Percentiles rank a stretch among this genome's conserved stretches.
Conservation (phyloP, 2,329 filamentous ascomycete species). For the Neonectria punicea region DNA sequence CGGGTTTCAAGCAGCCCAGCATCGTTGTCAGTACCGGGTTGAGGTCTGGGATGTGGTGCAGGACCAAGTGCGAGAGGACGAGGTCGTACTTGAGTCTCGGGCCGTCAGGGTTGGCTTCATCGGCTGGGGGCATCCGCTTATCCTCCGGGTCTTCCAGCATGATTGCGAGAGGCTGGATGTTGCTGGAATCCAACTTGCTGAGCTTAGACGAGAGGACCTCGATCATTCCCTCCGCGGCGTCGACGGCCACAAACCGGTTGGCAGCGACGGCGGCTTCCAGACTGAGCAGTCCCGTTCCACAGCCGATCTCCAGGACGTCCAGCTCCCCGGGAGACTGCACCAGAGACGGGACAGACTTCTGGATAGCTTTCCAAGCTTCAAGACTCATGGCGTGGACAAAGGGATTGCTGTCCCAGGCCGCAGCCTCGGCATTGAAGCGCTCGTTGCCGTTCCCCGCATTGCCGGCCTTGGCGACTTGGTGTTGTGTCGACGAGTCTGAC, state of each 20-base stretch:
- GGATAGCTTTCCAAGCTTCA: conserved; percentile 37
- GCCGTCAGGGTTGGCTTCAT: conserved; percentile 41
- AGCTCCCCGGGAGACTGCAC: not conserved
- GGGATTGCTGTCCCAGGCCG: conserved; percentile 64
- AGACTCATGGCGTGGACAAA: conserved; percentile 59
- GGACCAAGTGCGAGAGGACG: conserved; percentile 62
- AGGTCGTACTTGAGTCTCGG: conserved; percentile 59
- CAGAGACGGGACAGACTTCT: conserved; percentile 42
- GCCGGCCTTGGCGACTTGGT: conserved; percentile 6
- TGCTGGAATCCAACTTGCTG: conserved; percentile 43
- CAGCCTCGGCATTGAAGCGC: conserved; percentile 66
- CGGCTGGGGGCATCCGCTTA: conserved; percentile 49
- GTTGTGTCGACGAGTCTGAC: not conserved
- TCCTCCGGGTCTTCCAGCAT: conserved; percentile 62
- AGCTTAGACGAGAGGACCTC: conserved; percentile 59
- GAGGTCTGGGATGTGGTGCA: conserved; percentile 65
- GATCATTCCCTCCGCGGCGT: conserved; percentile 66
- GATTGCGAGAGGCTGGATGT: conserved; percentile 58
- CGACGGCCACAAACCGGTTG: conserved; percentile 61
- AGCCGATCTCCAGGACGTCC: conserved; percentile 66
- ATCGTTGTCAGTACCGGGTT: conserved; percentile 55
- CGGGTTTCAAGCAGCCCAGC: conserved; percentile 57
- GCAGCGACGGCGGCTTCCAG: conserved; percentile 60
- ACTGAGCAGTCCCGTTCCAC: conserved; percentile 65
- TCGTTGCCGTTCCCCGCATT: conserved; percentile 20